Percentiles rank a stretch among this genome's conserved stretches.
Conservation (phyloP, 306 rosid genomes). For the Cucurbita ficifolia region DNA sequence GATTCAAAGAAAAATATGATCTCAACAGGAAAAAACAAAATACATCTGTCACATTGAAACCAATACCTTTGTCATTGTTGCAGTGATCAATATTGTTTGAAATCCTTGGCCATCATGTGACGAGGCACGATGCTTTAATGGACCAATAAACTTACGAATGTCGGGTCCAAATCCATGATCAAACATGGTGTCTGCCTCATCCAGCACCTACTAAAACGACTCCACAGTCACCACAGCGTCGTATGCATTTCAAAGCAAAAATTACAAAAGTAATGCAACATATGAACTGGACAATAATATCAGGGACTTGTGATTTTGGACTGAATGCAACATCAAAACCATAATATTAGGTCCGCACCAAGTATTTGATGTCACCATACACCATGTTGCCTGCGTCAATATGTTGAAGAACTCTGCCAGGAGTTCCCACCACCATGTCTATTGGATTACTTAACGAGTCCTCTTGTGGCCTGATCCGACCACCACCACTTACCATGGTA, state of each 20-base stretch:
- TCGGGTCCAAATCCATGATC: constrained; percentile 98
- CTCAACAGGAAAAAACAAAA: background rate
- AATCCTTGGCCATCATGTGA: constrained; percentile 55
- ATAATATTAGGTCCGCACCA: constrained; percentile 28
- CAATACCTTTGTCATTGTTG: constrained; percentile 81
- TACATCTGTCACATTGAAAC: background rate
- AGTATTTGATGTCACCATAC: constrained; percentile 80
- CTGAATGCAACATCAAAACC: background rate
- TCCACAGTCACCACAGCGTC: background rate
- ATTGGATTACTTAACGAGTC: constrained; percentile 70
- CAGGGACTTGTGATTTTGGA: background rate
- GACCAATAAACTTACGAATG: constrained; percentile 68
- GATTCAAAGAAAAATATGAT: background rate
- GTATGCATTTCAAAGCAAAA: background rate
- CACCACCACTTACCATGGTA: constrained; percentile 94
- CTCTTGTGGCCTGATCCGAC: constrained; percentile 80
- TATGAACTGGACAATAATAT: background rate
- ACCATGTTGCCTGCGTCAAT: constrained; percentile 87
- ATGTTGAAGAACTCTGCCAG: constrained; percentile 91
- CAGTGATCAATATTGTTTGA: constrained; percentile 85
- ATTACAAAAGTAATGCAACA: background rate
- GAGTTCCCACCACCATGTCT: constrained; percentile 90
- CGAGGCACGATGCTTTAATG: constrained; percentile 54
- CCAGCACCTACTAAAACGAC: constrained; percentile 54
- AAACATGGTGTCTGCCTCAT: constrained; percentile 98